These are phyloP conservation scores for Parietaria judaica DNA, from an alignment of 306 rosid genomes.

Conservation along the genomic window DNA sequence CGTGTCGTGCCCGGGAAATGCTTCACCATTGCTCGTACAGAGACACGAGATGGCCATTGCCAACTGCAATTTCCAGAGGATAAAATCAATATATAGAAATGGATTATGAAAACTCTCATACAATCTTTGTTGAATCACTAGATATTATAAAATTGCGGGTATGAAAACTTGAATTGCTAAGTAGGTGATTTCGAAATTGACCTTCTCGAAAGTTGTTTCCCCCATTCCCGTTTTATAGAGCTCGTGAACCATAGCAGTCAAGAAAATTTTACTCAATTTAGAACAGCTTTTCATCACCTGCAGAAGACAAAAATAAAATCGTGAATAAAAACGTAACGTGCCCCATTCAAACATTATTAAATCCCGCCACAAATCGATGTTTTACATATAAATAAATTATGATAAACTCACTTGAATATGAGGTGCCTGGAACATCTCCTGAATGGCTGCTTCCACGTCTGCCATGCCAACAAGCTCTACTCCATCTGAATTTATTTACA, in stretches of 20 bases:
- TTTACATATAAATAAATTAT: conserved; percentile 6
- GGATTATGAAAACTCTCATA: no score
- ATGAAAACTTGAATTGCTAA: no score
- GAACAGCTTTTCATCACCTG: conserved; percentile 84
- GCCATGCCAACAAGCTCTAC: conserved; percentile 58
- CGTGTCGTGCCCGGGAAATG: conserved; percentile 71
- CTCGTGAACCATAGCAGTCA: conserved; percentile 89
- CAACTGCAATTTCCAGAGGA: conserved; percentile 49
- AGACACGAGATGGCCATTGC: conserved; percentile 55
- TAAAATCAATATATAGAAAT: conserved; percentile 10
- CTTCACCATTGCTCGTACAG: conserved; percentile 72
- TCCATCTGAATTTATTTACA: conserved; percentile 24
- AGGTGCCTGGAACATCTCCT: conserved; percentile 97
- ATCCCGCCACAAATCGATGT: conserved; percentile 2
- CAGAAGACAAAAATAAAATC: conserved; percentile 15
- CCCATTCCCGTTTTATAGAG: conserved; percentile 90
- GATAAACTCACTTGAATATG: conserved; percentile 78
- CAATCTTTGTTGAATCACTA: no score
- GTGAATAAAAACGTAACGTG: neutral
- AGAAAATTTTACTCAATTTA: conserved; percentile 62
- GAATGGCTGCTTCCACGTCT: conserved; percentile 86
- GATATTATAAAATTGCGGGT: no score
- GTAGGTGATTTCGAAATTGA: conserved; percentile 12
- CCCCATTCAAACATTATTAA: conserved; percentile 11
- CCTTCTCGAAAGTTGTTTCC: conserved; percentile 94